phyloP scores from a whole-genome alignment of 441 rosid genomes.

The Arabidopsis hybrid region DNA sequence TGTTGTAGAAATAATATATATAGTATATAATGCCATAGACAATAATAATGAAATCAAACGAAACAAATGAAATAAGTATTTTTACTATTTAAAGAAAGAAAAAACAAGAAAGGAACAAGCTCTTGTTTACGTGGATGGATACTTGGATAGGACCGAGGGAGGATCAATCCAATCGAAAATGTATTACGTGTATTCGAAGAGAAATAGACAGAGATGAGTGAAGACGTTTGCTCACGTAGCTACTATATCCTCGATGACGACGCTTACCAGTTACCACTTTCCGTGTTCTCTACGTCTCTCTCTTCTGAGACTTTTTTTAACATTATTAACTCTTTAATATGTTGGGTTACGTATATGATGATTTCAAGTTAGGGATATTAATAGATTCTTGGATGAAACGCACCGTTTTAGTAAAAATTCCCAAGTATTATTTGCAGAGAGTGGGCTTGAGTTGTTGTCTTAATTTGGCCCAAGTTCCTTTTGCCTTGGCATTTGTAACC shows the following conservation, averaged over 20 bases:
- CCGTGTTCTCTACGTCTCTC: conserved; percentile 41
- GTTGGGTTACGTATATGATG: neutral
- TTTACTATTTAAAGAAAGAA: neutral
- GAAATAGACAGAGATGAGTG: conserved; percentile 16
- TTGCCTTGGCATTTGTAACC: too few relatives aligned
- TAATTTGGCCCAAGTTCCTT: conserved; percentile 5
- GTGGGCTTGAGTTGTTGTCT: conserved; percentile 27
- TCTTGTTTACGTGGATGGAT: conserved; percentile 8
- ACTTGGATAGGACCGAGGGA: conserved; percentile 17
- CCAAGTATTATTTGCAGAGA: neutral
- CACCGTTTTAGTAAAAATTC: too few relatives aligned
- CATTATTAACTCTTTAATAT: neutral
- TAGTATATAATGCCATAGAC: neutral
- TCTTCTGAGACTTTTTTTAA: neutral
- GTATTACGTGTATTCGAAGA: conserved; percentile 28
- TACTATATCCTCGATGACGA: conserved; percentile 6
- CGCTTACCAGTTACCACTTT: conserved; percentile 20
- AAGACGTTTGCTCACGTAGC: conserved; percentile 33
- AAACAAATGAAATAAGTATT: neutral
- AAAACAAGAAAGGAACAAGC: neutral
- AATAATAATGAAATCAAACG: conserved; percentile 7
- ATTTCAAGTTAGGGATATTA: neutral
- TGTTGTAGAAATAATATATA: neutral
- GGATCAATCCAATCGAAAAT: neutral
- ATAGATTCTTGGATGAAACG: too few relatives aligned